phyloP scores from a whole-genome alignment of 495 filamentous ascomycete genomes.

The Bombardia bombarda region DNA sequence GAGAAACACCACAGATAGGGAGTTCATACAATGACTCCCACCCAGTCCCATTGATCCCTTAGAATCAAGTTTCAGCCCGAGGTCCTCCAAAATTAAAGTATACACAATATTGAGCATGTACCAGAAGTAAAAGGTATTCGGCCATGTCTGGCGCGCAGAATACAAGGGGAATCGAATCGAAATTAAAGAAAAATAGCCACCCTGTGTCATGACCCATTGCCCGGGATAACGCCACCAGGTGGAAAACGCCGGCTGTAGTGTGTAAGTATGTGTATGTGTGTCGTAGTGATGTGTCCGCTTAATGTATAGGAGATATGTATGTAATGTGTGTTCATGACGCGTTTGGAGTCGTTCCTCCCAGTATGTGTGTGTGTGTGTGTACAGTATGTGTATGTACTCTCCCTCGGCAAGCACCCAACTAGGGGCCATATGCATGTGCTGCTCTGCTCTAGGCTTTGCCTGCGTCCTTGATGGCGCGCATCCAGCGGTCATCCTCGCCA shows the following conservation, averaged over 20 bases:
- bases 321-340: constrained; percentile 6
- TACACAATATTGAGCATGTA: too few relatives aligned
- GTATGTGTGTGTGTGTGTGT: constrained; percentile 1
- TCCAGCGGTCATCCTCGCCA: constrained; percentile 30
- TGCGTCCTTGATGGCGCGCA: constrained; percentile 25
- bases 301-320: constrained; percentile 1
- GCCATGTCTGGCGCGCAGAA: too few relatives aligned
- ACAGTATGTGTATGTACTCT: not conserved
- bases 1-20: too few relatives aligned
- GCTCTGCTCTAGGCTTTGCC: constrained; percentile 16
- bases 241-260: not conserved
- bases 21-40: too few relatives aligned
- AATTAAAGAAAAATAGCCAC: not conserved
- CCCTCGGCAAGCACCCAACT: too few relatives aligned
- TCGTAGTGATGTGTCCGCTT: too few relatives aligned
- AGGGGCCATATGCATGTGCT: too few relatives aligned
- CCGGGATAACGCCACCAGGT: not conserved
- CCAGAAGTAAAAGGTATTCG: too few relatives aligned
- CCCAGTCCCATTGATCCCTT: too few relatives aligned
- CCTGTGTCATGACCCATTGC: constrained; percentile 10
- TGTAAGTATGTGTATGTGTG: not conserved
- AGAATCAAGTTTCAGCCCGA: too few relatives aligned
- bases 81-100: not conserved
- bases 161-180: not conserved
- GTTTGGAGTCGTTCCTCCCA: not conserved